Evolutionary conservation across 345 rosid species (phyloP).

Genomic region (Corchorus olitorius): DNA sequence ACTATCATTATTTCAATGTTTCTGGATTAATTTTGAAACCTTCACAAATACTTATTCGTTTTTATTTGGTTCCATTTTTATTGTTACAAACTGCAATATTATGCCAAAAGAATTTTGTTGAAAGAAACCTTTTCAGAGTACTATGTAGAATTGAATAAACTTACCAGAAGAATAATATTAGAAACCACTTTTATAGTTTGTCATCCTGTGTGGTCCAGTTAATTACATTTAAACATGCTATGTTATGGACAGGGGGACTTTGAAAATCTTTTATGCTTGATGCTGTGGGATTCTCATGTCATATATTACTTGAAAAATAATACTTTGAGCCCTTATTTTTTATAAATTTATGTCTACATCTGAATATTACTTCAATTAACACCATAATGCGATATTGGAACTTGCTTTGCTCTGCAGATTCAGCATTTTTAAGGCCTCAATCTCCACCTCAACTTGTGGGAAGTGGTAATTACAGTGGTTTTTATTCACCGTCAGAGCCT

Average conservation of each 20-base stretch:
- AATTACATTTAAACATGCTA: neutral
- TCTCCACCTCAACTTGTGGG: conserved; percentile 50
- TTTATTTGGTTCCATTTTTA: too few species aligned
- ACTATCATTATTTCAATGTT: neutral
- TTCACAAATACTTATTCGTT: too few species aligned
- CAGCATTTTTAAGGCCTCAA: conserved; percentile 56
- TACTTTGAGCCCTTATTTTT: neutral
- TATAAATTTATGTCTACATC: neutral
- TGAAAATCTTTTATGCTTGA: too few species aligned
- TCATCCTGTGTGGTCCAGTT: neutral
- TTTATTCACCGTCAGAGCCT: conserved; percentile 65
- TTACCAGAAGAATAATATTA: too few species aligned
- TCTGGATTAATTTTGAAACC: too few species aligned
- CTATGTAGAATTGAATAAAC: too few species aligned
- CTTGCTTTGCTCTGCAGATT: conserved; percentile 47
- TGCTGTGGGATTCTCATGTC: neutral
- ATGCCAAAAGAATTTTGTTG: too few species aligned
- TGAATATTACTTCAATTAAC: neutral
- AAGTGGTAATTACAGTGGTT: conserved; percentile 57
- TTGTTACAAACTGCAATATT: too few species aligned
- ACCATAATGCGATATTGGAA: neutral
- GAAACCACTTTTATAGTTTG: too few species aligned
- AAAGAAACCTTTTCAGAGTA: too few species aligned
- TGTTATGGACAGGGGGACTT: neutral
- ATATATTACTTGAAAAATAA: neutral